Evolutionary conservation across 148 eudicot genomes (phyloP).

Genomic region (Cornus suecica): DNA sequence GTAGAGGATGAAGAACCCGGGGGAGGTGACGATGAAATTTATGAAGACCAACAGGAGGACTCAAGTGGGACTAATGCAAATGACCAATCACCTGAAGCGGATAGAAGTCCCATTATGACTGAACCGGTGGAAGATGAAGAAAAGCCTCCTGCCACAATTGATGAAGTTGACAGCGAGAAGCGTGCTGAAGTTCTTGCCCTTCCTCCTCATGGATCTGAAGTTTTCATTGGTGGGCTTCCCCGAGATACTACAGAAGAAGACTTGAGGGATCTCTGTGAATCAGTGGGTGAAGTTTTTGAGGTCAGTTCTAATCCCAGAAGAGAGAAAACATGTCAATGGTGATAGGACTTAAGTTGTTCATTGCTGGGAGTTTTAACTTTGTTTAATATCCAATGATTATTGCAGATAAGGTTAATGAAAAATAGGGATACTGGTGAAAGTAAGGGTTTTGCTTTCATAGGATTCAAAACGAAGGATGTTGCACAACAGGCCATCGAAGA

Average conservation of each 20-base stretch:
- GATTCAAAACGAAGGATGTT: constrained; percentile 69
- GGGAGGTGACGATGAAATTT: constrained; percentile 54
- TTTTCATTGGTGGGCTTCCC: constrained; percentile 90
- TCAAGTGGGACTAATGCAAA: constrained; percentile 44
- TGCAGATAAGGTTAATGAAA: constrained; percentile 78
- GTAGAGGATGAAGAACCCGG: constrained; percentile 66
- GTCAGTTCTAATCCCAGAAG: constrained; percentile 26
- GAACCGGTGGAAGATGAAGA: constrained; percentile 51
- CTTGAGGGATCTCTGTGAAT: constrained; percentile 82
- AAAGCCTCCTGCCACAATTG: constrained; percentile 29
- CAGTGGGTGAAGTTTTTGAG: constrained; percentile 79
- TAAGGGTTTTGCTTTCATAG: constrained; percentile 91
- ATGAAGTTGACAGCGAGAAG: constrained; percentile 47
- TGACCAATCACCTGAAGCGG: constrained; percentile 47
- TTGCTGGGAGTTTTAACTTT: background rate
- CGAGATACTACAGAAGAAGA: constrained; percentile 82
- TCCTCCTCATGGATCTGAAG: constrained; percentile 91
- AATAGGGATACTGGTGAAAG: constrained; percentile 88
- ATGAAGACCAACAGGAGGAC: constrained; percentile 52
- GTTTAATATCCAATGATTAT: constrained; percentile 6
- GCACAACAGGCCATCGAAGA: constrained; percentile 84
- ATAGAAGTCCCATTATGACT: constrained; percentile 30
- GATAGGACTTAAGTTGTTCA: background rate
- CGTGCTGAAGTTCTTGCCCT: constrained; percentile 72
- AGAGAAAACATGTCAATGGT: background rate